These are phyloP conservation scores for Vitis amurensis DNA, from an alignment of 164 flowering plant genomes.

Conservation along the genomic window DNA sequence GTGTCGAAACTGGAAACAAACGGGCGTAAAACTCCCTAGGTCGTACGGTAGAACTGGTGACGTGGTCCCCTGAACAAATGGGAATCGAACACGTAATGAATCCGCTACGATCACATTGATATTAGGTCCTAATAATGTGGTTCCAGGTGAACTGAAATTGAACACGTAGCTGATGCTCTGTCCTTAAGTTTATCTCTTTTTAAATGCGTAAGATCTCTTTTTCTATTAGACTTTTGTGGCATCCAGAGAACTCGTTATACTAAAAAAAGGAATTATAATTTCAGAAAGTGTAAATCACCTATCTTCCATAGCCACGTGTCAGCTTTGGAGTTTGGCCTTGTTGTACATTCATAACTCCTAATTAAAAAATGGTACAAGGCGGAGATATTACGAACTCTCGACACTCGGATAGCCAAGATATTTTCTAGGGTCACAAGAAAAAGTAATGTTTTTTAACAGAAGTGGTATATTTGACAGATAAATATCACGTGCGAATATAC, in stretches of 20 bases:
- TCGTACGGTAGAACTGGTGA: neutral
- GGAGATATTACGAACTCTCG: neutral
- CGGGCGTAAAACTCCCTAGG: neutral
- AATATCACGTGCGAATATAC: no score
- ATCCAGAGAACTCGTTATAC: neutral
- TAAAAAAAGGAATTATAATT: neutral
- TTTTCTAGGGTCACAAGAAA: no score
- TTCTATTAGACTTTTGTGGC: neutral
- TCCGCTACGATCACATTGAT: neutral
- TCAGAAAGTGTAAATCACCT: neutral
- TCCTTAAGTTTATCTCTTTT: neutral
- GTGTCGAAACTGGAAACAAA: neutral
- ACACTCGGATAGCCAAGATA: no score
- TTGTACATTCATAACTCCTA: neutral
- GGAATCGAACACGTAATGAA: neutral
- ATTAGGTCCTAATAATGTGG: no score
- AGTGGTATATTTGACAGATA: no score
- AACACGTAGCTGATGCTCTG: neutral
- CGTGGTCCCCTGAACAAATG: neutral
- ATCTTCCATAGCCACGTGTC: neutral
- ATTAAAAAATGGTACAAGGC: neutral
- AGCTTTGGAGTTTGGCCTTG: no score
- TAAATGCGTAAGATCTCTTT: neutral
- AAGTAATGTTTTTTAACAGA: no score
- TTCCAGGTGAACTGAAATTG: no score